phyloP scores from a whole-genome alignment of 208 protist species.

The Crithidia fasciculata region DNA sequence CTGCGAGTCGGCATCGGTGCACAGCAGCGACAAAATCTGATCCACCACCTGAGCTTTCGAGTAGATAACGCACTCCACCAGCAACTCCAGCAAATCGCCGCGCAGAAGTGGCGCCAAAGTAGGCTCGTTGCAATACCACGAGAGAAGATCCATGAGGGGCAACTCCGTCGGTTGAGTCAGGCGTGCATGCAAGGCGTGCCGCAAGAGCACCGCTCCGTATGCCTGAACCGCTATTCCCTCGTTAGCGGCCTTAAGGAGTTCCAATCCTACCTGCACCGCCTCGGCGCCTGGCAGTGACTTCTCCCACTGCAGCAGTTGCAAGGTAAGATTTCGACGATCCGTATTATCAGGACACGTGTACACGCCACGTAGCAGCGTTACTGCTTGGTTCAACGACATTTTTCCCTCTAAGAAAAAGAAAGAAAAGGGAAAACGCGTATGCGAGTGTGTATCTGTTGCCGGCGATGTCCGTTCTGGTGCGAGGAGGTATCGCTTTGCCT shows the following conservation, averaged over 20 bases:
- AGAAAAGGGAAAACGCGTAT: not conserved
- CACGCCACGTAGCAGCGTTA: slow-evolving; percentile 41
- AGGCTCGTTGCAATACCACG: slow-evolving; percentile 75
- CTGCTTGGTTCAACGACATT: slow-evolving; percentile 39
- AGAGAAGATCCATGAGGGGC: slow-evolving; percentile 64
- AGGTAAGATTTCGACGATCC: slow-evolving; percentile 35
- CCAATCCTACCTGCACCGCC: slow-evolving; percentile 51
- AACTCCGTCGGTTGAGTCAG: slow-evolving; percentile 37
- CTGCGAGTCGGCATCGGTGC: slow-evolving; percentile 20
- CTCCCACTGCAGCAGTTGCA: slow-evolving; percentile 61
- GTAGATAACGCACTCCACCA: slow-evolving; percentile 69
- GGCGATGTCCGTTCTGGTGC: too few relatives aligned
- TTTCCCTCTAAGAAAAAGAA: not conserved
- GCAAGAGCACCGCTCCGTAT: slow-evolving; percentile 81
- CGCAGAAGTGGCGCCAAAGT: slow-evolving; percentile 53
- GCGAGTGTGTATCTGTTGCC: too few relatives aligned
- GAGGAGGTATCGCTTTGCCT: too few relatives aligned
- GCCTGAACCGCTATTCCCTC: slow-evolving; percentile 67
- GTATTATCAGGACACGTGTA: slow-evolving; percentile 60
- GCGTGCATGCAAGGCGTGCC: slow-evolving; percentile 44
- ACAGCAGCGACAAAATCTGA: slow-evolving; percentile 13
- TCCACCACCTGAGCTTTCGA: slow-evolving; percentile 30
- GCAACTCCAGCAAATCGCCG: slow-evolving; percentile 59
- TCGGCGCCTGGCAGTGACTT: slow-evolving; percentile 43
- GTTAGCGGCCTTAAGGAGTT: slow-evolving; percentile 49